Base-by-base conservation (phyloP, 208 protist genomes). In the Leptomonas seymouri region DNA sequence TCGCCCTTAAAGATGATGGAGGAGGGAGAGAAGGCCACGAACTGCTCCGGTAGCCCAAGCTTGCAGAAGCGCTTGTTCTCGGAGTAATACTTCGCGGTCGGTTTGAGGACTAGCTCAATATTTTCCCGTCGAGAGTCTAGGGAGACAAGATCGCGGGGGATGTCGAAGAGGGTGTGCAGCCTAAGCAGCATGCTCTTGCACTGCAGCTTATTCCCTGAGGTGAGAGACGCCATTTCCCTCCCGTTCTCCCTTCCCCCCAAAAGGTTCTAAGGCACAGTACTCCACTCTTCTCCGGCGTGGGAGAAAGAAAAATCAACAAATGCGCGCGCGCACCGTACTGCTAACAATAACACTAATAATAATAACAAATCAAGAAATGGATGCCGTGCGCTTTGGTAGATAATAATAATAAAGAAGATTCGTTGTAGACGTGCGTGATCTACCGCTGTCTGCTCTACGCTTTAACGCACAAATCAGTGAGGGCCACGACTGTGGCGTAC, bases 61-160 rank as follows among this genome's bases (percentile, higher is more conserved):
- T 67, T 57, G 18, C 77, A 80, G 55, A 90, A 71, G 2, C 80
- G 71, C 27, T 81, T 64, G 66, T 86, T 81, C 12, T 70, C 45
- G 30, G 70, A 70, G 71, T 89, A 84, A 55, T 91, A 89, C 70
- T 83, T 90, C 7, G 85, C 81, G 34, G 74, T 69, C 12, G 83
- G 78, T 56, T 68, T 58, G 23, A 91, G 55, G 12, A 93, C 82
- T 30, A 93, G 45, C 34, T 91, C 83, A 16, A 88, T 56, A 20
- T 69, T 61, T 48, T 81, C 82, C 14, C 69, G 58, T 0, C 45
- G 71, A 14, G 80, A 67, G 44, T 89, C 66, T 1, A 87, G 54
- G n/a, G 82, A 76, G 61, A 74, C 66, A 71, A 93, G 76, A 16
- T 71, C 77, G 15, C 66, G 69, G n/a, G 88, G 88, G 48, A 93